Conservation (phyloP, 768 basidiomycete species). For the Pleurotus pulmonarius region DNA sequence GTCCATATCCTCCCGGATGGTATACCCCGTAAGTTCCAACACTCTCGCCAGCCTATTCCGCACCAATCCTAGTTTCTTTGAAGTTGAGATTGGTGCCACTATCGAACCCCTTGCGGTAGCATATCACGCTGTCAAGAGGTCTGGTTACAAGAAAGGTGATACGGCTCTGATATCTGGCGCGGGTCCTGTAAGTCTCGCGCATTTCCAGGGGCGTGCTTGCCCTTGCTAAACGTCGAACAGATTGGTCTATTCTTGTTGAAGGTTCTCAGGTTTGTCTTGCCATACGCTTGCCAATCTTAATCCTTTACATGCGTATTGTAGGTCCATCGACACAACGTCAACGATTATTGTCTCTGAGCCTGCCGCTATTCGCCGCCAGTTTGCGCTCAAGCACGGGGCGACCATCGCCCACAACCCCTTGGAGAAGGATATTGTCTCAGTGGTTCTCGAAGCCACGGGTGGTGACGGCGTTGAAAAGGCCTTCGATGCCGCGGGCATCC, state of each 20-base stretch:
- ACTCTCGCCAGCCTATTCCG: background rate
- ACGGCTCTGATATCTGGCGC: constrained; percentile 38
- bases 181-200: constrained; percentile 33
- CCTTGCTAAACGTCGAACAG: constrained; percentile 12
- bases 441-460: constrained; percentile 22
- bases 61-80: background rate
- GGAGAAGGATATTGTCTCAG: constrained; percentile 19
- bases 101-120: constrained; percentile 46
- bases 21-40: constrained; percentile 29
- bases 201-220: background rate
- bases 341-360: constrained; percentile 39
- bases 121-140: constrained; percentile 40
- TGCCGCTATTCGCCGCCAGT: constrained; percentile 29
- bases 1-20: constrained; percentile 34
- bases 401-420: constrained; percentile 32
- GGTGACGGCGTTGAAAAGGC: constrained; percentile 38
- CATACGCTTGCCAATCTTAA: background rate
- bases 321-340: constrained; percentile 22
- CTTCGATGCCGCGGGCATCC: constrained; percentile 44
- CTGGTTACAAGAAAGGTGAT: constrained; percentile 32
- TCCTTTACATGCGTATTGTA: constrained; percentile 7
- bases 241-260: constrained; percentile 37
- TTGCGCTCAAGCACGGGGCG: constrained; percentile 34
- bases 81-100: constrained; percentile 45
- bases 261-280: constrained; percentile 27